Base-by-base conservation (phyloP, 2,329 filamentous ascomycete species). In the Alternaria triticimaculans region DNA sequence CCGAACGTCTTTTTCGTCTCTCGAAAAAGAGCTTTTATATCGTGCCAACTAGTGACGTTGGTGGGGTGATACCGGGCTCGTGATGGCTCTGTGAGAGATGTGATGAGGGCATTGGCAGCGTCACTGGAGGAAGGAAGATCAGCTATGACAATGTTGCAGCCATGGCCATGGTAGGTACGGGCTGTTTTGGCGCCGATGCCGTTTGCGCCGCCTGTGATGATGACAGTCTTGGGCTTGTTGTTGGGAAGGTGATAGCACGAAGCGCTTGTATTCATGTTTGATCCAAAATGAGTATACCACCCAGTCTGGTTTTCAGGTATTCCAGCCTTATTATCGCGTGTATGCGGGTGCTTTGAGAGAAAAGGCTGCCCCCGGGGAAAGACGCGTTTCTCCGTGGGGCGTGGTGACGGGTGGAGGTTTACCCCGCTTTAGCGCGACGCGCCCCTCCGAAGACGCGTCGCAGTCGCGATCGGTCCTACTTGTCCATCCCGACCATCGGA, bases 171-270 rank as follows among this genome's bases (percentile, higher is more conserved):
- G 71, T 80, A 81, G 12, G 78, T 61, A 14, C 70, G 69, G 23
- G 80, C 77, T n/a, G 78, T 82, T 66, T 79, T 79, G 2, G 78
- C 77, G 15, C 82, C 81, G 50, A 84, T 83, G 28, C 80, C 82
- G 5, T 76, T 72, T 4, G 81, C 81, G 21, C 76, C 78, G 9
- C 82, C 81, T 3, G 81, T 83, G 44, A 84, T 72, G 33, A 83
- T 72, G 18, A 78, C 76, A 6, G 80, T 82, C 67, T 80, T 81
- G 21, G 72, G 67, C n/a, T 48, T 64, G 25, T 68, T 63, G 45
- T 69, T 63, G 5, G 66, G 58, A 11, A 65, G 67, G 21, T 18
- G 50, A 58, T 63, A 70, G 37, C 30, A 20, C n/a, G 51, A 43
- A 51, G 10, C 33, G 28, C 28, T 37, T 33, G 28, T 23, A 20